Evolutionary conservation across 257 asterid species (phyloP).

Genomic region (Petunia secreta): DNA sequence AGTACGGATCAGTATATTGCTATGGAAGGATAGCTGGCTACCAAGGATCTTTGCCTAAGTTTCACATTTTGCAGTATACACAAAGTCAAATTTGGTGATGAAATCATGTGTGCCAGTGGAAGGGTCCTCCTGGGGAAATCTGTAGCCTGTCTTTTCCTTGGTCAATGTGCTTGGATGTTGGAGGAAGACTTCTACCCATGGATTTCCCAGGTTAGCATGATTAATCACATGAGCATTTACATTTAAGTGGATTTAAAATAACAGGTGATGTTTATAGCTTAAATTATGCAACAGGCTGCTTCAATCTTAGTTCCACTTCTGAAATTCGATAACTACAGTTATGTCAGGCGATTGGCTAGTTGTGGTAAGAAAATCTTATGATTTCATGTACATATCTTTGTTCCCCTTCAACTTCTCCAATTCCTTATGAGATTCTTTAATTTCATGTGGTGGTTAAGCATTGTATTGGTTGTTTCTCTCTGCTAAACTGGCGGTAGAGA

Average conservation of each 20-base stretch:
- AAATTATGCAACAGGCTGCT: constrained; percentile 64
- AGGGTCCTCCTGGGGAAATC: constrained; percentile 95
- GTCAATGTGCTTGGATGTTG: constrained; percentile 93
- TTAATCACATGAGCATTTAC: not conserved
- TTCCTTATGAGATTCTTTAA: too few relatives aligned
- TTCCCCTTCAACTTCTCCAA: not conserved
- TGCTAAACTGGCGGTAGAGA: constrained; percentile 89
- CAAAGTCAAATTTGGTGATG: constrained; percentile 89
- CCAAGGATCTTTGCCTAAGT: too few relatives aligned
- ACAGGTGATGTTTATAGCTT: not conserved
- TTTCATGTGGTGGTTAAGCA: constrained; percentile 48
- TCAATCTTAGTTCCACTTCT: constrained; percentile 84
- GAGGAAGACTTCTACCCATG: constrained; percentile 97
- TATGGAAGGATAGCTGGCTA: too few relatives aligned
- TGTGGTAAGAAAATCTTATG: constrained; percentile 53
- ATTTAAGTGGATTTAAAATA: not conserved
- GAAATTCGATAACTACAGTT: constrained; percentile 91
- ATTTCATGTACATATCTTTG: not conserved
- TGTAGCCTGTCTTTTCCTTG: constrained; percentile 93
- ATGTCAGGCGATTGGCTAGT: constrained; percentile 94
- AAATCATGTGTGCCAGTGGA: constrained; percentile 88
- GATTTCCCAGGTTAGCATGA: constrained; percentile 84
- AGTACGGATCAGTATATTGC: too few relatives aligned
- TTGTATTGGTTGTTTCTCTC: constrained; percentile 91
- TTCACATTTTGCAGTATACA: constrained; percentile 69